Evolutionary conservation across 139 green algal species (phyloP).

Genomic region (Microglena sp.): DNA sequence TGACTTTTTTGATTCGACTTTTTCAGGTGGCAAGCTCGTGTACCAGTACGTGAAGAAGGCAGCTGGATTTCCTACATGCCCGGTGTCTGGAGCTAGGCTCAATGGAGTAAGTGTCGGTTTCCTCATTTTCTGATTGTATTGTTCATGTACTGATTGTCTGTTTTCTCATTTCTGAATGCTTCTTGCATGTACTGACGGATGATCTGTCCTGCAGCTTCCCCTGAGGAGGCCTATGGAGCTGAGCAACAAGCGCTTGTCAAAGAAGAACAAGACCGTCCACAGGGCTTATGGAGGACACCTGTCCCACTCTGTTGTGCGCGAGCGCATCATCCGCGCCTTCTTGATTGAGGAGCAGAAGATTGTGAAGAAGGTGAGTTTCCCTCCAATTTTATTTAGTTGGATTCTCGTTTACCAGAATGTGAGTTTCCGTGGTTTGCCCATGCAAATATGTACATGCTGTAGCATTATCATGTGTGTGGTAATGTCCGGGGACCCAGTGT

Average conservation of each 20-base stretch:
- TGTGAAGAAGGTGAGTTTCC: slow-evolving; percentile 90
- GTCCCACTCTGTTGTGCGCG: slow-evolving; percentile 67
- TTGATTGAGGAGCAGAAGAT: slow-evolving; percentile 99
- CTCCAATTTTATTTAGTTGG: too few relatives aligned
- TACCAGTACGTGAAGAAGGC: slow-evolving; percentile 91
- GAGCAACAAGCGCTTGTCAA: slow-evolving; percentile 63
- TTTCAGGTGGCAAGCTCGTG: slow-evolving; percentile 77
- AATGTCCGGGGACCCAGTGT: neutral
- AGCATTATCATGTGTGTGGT: neutral
- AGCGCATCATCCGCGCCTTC: slow-evolving; percentile 92
- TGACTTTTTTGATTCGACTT: neutral
- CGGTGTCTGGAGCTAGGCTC: slow-evolving; percentile 63
- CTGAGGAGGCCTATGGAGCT: slow-evolving; percentile 49
- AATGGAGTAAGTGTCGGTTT: slow-evolving; percentile 59
- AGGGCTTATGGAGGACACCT: slow-evolving; percentile 90
- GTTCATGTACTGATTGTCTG: too few relatives aligned
- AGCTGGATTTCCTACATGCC: slow-evolving; percentile 65
- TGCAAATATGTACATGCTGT: neutral
- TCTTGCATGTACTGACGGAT: too few relatives aligned
- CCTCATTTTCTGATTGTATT: too few relatives aligned
- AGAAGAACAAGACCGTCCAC: slow-evolving; percentile 91
- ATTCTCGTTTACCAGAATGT: neutral
- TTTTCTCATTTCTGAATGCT: too few relatives aligned
- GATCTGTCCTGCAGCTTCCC: slow-evolving; percentile 32
- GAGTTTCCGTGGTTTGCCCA: neutral